phyloP scores from a whole-genome alignment of 495 filamentous ascomycete species.

The Neurospora sp. region DNA sequence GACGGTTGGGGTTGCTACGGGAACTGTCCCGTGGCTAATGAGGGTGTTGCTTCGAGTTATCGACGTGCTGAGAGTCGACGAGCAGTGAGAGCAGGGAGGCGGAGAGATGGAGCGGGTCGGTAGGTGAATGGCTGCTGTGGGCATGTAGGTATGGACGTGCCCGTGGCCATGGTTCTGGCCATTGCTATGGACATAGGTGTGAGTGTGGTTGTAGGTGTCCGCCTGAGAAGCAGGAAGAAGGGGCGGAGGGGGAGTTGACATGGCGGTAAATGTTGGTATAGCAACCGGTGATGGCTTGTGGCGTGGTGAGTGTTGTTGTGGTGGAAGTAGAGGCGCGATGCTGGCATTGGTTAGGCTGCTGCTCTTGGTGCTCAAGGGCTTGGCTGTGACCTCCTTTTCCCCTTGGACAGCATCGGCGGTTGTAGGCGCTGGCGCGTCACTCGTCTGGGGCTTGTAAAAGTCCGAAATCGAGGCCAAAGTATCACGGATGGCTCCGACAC shows the following conservation, averaged over 20 bases:
- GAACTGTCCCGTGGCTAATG: background rate
- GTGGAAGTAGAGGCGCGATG: background rate
- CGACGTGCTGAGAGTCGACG: background rate
- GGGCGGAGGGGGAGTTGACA: background rate
- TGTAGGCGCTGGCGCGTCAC: background rate
- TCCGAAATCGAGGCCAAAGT: conserved; percentile 25
- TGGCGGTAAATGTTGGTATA: background rate
- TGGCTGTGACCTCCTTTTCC: background rate
- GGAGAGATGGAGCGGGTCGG: background rate
- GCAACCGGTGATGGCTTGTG: background rate
- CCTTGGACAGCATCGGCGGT: background rate
- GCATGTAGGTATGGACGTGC: background rate
- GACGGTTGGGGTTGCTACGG: background rate
- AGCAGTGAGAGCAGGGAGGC: background rate
- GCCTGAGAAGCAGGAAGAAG: background rate
- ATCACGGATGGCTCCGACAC: conserved; percentile 31
- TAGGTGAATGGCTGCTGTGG: background rate
- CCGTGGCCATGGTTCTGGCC: background rate
- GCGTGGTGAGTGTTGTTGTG: background rate
- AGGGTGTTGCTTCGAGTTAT: background rate
- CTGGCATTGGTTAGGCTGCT: background rate
- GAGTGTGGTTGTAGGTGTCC: background rate
- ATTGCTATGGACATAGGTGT: background rate
- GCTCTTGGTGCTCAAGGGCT: background rate
- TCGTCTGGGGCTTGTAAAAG: conserved; percentile 26